Base-by-base conservation (phyloP, 1,139 yeast species). In the Saccharomycopsis hybrid region DNA sequence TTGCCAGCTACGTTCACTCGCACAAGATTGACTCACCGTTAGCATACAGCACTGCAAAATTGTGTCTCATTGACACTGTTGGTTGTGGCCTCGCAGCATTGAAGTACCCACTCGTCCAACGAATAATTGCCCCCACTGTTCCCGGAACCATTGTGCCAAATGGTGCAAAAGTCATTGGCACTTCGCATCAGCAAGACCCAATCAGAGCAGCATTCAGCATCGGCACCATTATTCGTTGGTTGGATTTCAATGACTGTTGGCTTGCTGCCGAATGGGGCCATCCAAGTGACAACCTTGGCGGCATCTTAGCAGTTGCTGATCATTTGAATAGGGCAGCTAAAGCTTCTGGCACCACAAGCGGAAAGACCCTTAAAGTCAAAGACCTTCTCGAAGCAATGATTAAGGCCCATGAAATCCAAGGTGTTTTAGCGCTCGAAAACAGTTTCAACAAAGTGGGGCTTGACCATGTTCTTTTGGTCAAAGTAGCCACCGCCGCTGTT, bases 241-340 rank as follows among this genome's bases (percentile, higher is more conserved):
- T 77, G 53, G 83, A 77, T 56, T 77, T 71, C 65, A 77, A 77
- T 56, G 82, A 77, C 61, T 77, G 82, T 62, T 78, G 82, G 82
- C 63, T 78, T 42, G 83, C 83, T 48, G 81, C 81, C 32, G 83
- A 77, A 60, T 77, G 83, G 82, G 83, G 83, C 5, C 82, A 77
- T 61, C 82, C 82, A 30, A 74, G 80, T 25, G 83, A 77, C 60
- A 77, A 77, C 61, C 57, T 77, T 53, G 82, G 82, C 46, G 80
- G 80, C 47, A 77, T 77, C 52, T 62, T 77, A 29, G 79, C 82
- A 1, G 78, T 78, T 36, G 76, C 82, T 27, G 82, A 77, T 60
- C 72, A 76, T 68, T 67, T 74, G 55, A 73, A 79, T 45, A 69
- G 82, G 55, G 61, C 69, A 33, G 65, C 70, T 52, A 73, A 71